Base-by-base conservation (phyloP, 805 yeast genomes). In the Hanseniaspora opuntiae region DNA sequence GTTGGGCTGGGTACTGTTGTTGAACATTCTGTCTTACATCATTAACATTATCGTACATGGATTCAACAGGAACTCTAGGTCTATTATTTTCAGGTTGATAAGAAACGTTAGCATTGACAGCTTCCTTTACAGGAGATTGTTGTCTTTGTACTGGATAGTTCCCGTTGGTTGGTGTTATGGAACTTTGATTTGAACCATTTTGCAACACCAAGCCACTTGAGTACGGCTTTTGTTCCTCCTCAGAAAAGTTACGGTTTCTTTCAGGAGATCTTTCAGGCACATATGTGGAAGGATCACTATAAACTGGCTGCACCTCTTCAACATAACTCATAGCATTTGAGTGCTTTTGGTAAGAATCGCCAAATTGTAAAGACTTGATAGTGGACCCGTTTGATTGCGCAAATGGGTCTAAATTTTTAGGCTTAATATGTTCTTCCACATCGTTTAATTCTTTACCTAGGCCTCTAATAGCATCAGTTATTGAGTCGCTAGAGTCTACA, bases 261-360 rank as follows among this genome's bases (percentile, higher is more conserved):
- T 44, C 54, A 25, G 53, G 47, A 24, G 53, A 41, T 50, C 53
- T 42, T 28, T 42, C 33, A 14, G 53, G 53, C 14, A 36, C 47
- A 41, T 30, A 19, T 16, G 45, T 39, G 3, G 24, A 9, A 16
- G 24, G 38, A 5, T 32, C 24, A 4, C 38, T 25, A 37, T 32
- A 38, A n/a, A 30, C 30, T 24, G 22, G 32, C 17, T 42, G 45
- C 5, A 42, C 19, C 4, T 25, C 11, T 25, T 42, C 35, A n/a
- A 9, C 17, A 19, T 10, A 16, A 16, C 16, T 46, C 14, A n/a
- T 14, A 14, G 9, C 16, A 5, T 14, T 14, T 14, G 28, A 16
- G n/a, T 39, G 16, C 10, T 14, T 33, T 36, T 22, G 47, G 6
- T 9, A n/a, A 8, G 47, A 35, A n/a, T 20, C 37, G 17, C 37